Percentiles rank a stretch among this genome's conserved stretches.
Conservation (phyloP, 306 rosid genomes). For the Acacia crassicarpa region DNA sequence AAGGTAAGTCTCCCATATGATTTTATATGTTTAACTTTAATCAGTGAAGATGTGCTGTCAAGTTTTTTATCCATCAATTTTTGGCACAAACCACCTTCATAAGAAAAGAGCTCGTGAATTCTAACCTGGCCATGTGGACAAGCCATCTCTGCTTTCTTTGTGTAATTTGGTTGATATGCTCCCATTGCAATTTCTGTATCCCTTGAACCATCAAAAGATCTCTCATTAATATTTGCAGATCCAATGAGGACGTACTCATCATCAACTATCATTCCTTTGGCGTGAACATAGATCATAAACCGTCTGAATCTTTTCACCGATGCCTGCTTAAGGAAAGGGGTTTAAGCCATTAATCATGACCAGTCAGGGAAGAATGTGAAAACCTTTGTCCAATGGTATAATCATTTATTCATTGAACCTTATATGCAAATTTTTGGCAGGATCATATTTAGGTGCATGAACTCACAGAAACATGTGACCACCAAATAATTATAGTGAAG, state of each 20-base stretch:
- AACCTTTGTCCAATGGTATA: background rate
- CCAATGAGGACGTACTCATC: slow-evolving; percentile 53
- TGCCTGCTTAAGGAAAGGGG: slow-evolving; percentile 25
- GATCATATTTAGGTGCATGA: background rate
- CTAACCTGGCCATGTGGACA: slow-evolving; percentile 57
- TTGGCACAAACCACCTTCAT: background rate
- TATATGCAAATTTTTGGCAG: background rate
- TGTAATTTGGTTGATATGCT: slow-evolving; percentile 51
- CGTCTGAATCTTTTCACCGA: slow-evolving; percentile 38
- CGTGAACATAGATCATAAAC: slow-evolving; percentile 55
- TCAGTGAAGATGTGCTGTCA: background rate
- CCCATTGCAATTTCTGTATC: slow-evolving; percentile 64
- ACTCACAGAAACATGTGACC: background rate
- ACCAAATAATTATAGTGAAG: background rate
- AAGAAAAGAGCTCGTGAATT: background rate
- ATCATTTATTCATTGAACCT: background rate
- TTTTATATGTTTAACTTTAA: background rate
- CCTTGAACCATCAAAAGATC: slow-evolving; percentile 61
- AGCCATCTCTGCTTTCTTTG: slow-evolving; percentile 38
- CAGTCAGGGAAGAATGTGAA: background rate
- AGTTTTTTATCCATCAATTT: background rate
- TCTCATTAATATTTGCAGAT: slow-evolving; percentile 57
- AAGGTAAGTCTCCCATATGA: background rate
- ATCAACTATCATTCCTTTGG: slow-evolving; percentile 62
- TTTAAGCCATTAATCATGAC: background rate